A percentile compares a stretch with the other conserved stretches of the same genome.
Conservation (phyloP, 257 asterid species). For the Leptodermis oblonga region DNA sequence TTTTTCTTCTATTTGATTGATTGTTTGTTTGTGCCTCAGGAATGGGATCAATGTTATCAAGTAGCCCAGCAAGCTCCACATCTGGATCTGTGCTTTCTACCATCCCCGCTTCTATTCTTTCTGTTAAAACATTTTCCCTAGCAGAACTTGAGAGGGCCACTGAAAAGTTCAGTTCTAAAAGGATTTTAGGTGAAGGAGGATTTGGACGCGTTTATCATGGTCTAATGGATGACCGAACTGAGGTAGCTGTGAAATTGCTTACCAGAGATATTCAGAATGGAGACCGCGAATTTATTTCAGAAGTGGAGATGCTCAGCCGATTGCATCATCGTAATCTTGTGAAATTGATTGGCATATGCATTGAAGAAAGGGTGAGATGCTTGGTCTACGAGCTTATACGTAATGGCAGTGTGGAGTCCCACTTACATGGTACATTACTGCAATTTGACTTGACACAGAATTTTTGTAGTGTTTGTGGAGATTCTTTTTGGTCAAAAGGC, state of each 20-base stretch:
- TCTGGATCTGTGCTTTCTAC: slow-evolving; percentile 67
- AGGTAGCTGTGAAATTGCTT: slow-evolving; percentile 83
- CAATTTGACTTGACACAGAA: slow-evolving; percentile 3
- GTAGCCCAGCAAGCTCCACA: slow-evolving; percentile 87
- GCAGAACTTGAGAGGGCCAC: slow-evolving; percentile 90
- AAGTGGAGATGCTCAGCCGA: slow-evolving; percentile 97
- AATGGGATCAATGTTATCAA: slow-evolving; percentile 62
- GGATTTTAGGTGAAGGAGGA: slow-evolving; percentile 95
- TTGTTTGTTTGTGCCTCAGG: slow-evolving; percentile 40
- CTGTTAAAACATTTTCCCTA: slow-evolving; percentile 83
- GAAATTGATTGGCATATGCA: slow-evolving; percentile 92
- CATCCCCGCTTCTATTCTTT: slow-evolving; percentile 81
- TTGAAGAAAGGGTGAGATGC: slow-evolving; percentile 69
- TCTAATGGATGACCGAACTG: slow-evolving; percentile 63
- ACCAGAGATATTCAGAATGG: slow-evolving; percentile 81
- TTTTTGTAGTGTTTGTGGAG: too few relatives aligned
- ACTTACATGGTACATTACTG: slow-evolving; percentile 68
- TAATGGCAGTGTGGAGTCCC: slow-evolving; percentile 98
- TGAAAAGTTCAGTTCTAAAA: slow-evolving; percentile 65
- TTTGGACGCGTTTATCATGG: slow-evolving; percentile 98
- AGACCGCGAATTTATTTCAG: slow-evolving; percentile 92
- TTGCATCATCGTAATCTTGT: slow-evolving; percentile 98
- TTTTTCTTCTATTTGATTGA: not conserved
- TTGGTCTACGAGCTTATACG: slow-evolving; percentile 87
- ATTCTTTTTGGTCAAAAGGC: not conserved